Percentiles rank a stretch among this genome's conserved stretches.
Evolutionary conservation across 2,329 filamentous ascomycete species (phyloP).

Genomic region (Xylariaceae sp.): DNA sequence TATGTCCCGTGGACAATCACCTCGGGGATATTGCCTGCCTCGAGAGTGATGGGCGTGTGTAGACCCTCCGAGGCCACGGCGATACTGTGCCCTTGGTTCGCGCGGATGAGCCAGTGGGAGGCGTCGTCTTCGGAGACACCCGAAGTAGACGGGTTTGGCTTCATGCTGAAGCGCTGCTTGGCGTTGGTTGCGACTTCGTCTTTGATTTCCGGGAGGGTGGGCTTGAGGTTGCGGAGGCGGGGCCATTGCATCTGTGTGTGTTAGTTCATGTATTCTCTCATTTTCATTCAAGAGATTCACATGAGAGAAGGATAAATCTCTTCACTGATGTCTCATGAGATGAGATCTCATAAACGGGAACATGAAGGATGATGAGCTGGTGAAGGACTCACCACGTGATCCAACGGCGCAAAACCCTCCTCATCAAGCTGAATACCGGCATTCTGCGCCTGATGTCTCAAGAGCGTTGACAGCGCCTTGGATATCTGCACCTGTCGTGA

Average conservation of each 20-base stretch:
- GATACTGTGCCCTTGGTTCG: slow-evolving; percentile 91
- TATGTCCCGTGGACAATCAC: slow-evolving; percentile 85
- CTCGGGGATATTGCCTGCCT: slow-evolving; percentile 53
- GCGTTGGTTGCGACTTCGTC: slow-evolving; percentile 67
- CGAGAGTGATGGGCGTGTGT: slow-evolving; percentile 61
- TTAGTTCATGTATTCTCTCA: not conserved
- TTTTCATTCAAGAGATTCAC: too few species aligned
- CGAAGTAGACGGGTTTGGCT: slow-evolving; percentile 41
- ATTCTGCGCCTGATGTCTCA: slow-evolving; percentile 52
- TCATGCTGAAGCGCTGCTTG: slow-evolving; percentile 85
- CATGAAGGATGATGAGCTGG: not conserved
- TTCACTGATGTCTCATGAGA: too few species aligned
- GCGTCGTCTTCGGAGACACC: slow-evolving; percentile 42
- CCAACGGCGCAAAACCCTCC: slow-evolving; percentile 55
- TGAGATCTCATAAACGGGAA: not conserved
- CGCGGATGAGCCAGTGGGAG: slow-evolving; percentile 76
- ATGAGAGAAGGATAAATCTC: too few species aligned
- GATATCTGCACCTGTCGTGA: slow-evolving; percentile 47
- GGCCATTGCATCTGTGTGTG: slow-evolving; percentile 45
- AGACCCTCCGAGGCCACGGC: slow-evolving; percentile 65
- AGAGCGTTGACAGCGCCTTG: slow-evolving; percentile 48
- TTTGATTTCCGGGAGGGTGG: slow-evolving; percentile 70
- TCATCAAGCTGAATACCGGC: slow-evolving; percentile 53
- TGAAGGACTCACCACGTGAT: slow-evolving; percentile 48
- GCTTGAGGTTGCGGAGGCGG: slow-evolving; percentile 60